Percentiles rank a stretch among this genome's conserved stretches.
Evolutionary conservation across 2,329 filamentous ascomycete species (phyloP).

Genomic region (Colletotrichum sidae): DNA sequence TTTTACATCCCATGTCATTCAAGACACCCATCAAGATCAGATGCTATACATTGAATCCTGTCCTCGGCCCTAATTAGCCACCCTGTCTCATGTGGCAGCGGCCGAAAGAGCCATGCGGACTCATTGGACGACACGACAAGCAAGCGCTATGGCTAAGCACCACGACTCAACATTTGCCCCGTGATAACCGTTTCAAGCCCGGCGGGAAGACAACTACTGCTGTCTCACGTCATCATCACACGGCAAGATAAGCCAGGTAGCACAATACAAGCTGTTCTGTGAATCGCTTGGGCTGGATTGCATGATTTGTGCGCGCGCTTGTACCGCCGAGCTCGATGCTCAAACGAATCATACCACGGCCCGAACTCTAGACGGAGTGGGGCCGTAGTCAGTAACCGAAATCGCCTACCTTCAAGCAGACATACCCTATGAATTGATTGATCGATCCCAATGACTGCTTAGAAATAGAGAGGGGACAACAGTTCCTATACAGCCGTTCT

Average conservation of each 20-base stretch:
- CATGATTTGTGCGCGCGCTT: no score
- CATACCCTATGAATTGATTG: neutral
- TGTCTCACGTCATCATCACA: no score
- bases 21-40: neutral
- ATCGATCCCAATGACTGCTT: constrained; percentile 15
- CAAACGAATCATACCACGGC: neutral
- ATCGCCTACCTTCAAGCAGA: neutral
- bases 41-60: constrained; percentile 12
- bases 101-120: constrained; percentile 15
- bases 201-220: no score
- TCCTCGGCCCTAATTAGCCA: constrained; percentile 22
- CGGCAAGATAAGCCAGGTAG: no score
- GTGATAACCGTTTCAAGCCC: constrained; percentile 16
- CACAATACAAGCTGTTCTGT: no score
- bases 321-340: no score
- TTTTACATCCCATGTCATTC: constrained; percentile 9
- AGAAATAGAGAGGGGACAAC: no score
- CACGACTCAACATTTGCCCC: constrained; percentile 11
- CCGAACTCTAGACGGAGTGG: constrained; percentile 14
- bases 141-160: constrained; percentile 23
- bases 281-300: no score
- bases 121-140: constrained; percentile 11
- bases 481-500: no score
- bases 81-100: constrained; percentile 28
- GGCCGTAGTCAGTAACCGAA: constrained; percentile 16